A percentile compares a stretch with the other conserved stretches of the same genome.
These are phyloP conservation scores for Effrenium voratum DNA, from an alignment of 73 alveolate species.

Conservation along the genomic window DNA sequence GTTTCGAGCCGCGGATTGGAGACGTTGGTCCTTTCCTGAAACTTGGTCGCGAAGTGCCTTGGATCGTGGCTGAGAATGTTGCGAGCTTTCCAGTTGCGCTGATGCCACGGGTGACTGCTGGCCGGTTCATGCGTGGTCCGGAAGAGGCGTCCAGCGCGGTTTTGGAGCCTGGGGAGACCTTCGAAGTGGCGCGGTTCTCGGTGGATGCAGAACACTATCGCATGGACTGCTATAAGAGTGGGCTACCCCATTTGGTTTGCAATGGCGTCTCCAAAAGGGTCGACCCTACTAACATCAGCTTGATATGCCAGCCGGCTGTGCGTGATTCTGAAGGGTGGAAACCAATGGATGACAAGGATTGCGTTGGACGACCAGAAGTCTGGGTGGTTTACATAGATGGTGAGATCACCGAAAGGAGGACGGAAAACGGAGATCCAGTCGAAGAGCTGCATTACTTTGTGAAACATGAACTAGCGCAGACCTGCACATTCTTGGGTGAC, in stretches of 20 bases:
- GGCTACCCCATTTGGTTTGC: too few relatives aligned
- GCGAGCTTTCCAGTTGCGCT: background rate
- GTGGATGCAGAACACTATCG: too few relatives aligned
- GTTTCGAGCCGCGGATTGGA: background rate
- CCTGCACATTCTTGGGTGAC: background rate
- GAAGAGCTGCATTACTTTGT: background rate
- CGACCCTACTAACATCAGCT: background rate
- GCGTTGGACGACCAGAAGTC: constrained; percentile 15
- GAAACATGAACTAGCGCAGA: background rate
- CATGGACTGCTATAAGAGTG: too few relatives aligned
- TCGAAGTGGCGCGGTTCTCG: too few relatives aligned
- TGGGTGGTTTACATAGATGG: background rate
- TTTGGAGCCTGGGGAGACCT: too few relatives aligned
- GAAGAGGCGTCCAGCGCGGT: too few relatives aligned
- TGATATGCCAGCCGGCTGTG: constrained; percentile 8
- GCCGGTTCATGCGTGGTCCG: too few relatives aligned
- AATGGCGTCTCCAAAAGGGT: too few relatives aligned
- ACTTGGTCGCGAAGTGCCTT: background rate
- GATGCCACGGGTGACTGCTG: background rate
- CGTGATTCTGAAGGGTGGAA: constrained; percentile 2
- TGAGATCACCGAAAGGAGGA: too few relatives aligned
- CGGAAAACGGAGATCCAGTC: background rate
- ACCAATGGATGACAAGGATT: background rate
- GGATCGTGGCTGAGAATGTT: background rate
- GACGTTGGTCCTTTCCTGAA: background rate